Evolutionary conservation across 352 stramenopile genomes (phyloP).

Genomic region (Phytophthora idaei): DNA sequence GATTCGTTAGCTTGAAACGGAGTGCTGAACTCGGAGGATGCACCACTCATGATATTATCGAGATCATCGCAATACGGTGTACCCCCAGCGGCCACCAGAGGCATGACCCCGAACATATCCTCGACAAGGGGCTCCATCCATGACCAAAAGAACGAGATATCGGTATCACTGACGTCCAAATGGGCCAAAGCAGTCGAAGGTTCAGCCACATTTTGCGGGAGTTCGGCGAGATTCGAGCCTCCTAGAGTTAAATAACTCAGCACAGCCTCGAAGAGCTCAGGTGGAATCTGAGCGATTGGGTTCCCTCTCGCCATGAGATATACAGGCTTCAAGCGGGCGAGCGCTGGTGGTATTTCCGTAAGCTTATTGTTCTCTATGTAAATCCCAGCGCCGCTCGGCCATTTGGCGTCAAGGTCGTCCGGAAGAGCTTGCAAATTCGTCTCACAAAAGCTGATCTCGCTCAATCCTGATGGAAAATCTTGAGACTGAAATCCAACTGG

Average conservation of each 20-base stretch:
- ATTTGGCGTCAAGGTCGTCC: slow-evolving; percentile 35
- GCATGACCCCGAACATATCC: slow-evolving; percentile 5
- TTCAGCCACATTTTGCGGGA: slow-evolving; percentile 3
- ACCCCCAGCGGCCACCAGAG: slow-evolving; percentile 17
- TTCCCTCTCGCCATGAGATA: slow-evolving; percentile 8
- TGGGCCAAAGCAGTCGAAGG: background rate
- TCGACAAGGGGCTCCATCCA: slow-evolving; percentile 31
- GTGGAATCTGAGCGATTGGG: background rate
- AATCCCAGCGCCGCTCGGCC: slow-evolving; percentile 8
- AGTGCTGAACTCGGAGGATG: slow-evolving; percentile 8
- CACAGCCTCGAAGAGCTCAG: slow-evolving; percentile 1
- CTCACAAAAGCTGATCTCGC: slow-evolving; percentile 30
- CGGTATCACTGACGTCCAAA: slow-evolving; percentile 18
- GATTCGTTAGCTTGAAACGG: slow-evolving; percentile 2
- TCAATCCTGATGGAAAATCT: slow-evolving; percentile 33
- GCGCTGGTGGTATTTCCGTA: background rate
- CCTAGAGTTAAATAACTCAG: background rate
- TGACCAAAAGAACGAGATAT: slow-evolving; percentile 25
- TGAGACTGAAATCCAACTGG: slow-evolving; percentile 33
- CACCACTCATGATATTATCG: slow-evolving; percentile 15
- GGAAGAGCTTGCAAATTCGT: slow-evolving; percentile 29
- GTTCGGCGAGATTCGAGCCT: background rate
- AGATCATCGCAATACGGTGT: slow-evolving; percentile 25
- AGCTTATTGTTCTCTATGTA: slow-evolving; percentile 16
- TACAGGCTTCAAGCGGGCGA: slow-evolving; percentile 5